Evolutionary conservation across 1,284 basidiomycete genomes (phyloP).

Genomic region (Boletellus deceptivus): DNA sequence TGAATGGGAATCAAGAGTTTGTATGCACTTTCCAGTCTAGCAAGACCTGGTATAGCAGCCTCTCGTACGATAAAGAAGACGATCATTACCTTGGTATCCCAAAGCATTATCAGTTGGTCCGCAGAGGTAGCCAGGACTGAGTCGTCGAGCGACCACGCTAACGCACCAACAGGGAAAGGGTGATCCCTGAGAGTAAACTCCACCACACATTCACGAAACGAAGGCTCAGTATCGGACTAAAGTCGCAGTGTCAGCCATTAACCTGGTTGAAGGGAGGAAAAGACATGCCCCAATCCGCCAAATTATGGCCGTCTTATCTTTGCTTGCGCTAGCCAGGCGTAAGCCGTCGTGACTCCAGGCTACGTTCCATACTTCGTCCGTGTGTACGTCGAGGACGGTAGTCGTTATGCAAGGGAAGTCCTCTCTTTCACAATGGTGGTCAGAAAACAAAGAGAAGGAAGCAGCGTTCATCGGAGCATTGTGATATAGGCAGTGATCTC

Average conservation of each 20-base stretch:
- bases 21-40: constrained; percentile 69
- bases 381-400: constrained; percentile 81
- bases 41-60: constrained; percentile 1
- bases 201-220: constrained; percentile 57
- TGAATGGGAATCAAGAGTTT: constrained; percentile 67
- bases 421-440: constrained; percentile 80
- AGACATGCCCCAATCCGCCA: constrained; percentile 79
- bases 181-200: constrained; percentile 72
- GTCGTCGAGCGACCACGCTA: constrained; percentile 92
- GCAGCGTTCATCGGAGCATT: constrained; percentile 58
- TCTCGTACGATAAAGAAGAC: constrained; percentile 1
- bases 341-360: constrained; percentile 92
- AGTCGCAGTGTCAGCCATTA: constrained; percentile 8
- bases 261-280: constrained; percentile 1
- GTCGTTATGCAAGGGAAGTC: constrained; percentile 86
- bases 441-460: constrained; percentile 79
- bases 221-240: constrained; percentile 46
- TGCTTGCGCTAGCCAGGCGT: constrained; percentile 85
- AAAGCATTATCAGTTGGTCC: constrained; percentile 79
- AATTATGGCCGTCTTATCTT: constrained; percentile 84
- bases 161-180: constrained; percentile 69
- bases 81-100: constrained; percentile 73
- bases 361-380: constrained; percentile 93
- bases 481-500: constrained; percentile 76
- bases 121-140: constrained; percentile 77